phyloP scores from a whole-genome alignment of 2,329 filamentous ascomycete genomes.

The Neopestalotiopsis sp. region DNA sequence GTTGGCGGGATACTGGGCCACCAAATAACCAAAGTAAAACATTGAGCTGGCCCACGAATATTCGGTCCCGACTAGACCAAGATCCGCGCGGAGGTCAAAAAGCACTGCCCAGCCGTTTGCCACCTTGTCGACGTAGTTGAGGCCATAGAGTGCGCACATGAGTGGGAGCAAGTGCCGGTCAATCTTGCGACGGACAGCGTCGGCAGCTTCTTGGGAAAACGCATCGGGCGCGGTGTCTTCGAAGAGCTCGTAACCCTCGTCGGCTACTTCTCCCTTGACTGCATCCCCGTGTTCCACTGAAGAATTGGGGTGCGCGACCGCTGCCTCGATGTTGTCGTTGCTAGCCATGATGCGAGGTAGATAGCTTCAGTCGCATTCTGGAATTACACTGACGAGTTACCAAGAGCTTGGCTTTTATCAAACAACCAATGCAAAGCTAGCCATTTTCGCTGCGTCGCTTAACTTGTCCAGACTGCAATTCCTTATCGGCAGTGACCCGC shows the following conservation, averaged over 20 bases:
- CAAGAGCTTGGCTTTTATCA: not conserved
- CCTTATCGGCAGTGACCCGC: not conserved
- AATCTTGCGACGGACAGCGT: constrained; percentile 42
- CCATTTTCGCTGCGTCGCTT: not conserved
- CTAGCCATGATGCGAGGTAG: not conserved
- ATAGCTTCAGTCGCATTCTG: not conserved
- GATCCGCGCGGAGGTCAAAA: constrained; percentile 28
- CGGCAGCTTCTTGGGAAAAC: constrained; percentile 25
- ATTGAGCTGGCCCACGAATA: constrained; percentile 54
- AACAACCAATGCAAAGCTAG: not conserved
- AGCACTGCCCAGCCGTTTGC: constrained; percentile 33
- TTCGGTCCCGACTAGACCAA: constrained; percentile 35
- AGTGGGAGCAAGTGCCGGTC: constrained; percentile 54
- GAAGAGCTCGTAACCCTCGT: constrained; percentile 33
- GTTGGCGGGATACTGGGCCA: constrained; percentile 34
- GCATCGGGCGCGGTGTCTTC: constrained; percentile 23
- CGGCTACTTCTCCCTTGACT: constrained; percentile 25
- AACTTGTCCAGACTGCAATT: not conserved
- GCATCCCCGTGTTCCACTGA: not conserved
- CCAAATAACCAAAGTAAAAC: constrained; percentile 36
- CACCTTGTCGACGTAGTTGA: constrained; percentile 59
- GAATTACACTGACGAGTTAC: too few species aligned
- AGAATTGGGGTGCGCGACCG: not conserved
- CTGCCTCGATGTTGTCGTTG: not conserved
- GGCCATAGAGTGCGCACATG: constrained; percentile 62